phyloP scores from a whole-genome alignment of 371 early-diverging fungal genomes.

The Chytridium lagenaria region DNA sequence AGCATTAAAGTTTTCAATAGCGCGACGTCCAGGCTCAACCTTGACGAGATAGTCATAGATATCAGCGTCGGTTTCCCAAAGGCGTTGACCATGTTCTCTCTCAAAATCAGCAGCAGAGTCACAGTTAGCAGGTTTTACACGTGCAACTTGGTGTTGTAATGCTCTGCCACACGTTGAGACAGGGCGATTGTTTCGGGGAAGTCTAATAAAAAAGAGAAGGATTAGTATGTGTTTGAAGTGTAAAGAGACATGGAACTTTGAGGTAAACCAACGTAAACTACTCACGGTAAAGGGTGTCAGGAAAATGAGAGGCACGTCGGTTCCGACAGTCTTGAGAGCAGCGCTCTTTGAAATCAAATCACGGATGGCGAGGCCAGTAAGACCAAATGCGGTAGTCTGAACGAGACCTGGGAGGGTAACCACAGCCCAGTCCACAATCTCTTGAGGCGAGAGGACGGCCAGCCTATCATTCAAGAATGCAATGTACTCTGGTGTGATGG shows the following conservation, averaged over 20 bases:
- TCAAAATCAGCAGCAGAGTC: constrained; percentile 72
- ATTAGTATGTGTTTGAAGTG: not conserved
- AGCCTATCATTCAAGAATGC: constrained; percentile 62
- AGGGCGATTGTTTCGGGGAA: constrained; percentile 88
- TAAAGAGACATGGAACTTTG: too few relatives aligned
- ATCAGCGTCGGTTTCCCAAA: constrained; percentile 84
- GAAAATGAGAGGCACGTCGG: constrained; percentile 84
- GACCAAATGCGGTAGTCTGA: constrained; percentile 93
- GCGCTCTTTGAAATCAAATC: constrained; percentile 72
- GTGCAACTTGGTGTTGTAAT: constrained; percentile 76
- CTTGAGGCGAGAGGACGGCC: constrained; percentile 64
- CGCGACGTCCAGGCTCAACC: constrained; percentile 90
- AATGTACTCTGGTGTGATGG: constrained; percentile 68
- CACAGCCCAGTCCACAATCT: constrained; percentile 89
- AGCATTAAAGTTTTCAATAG: constrained; percentile 77
- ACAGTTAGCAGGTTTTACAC: constrained; percentile 71
- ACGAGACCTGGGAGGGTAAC: constrained; percentile 78
- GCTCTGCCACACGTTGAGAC: constrained; percentile 64
- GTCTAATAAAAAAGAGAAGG: constrained; percentile 44
- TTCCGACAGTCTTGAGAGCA: constrained; percentile 38
- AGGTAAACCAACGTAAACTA: too few relatives aligned
- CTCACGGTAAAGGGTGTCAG: constrained; percentile 85
- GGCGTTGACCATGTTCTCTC: constrained; percentile 69
- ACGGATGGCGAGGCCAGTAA: constrained; percentile 80
- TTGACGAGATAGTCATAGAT: constrained; percentile 89